Evolutionary conservation across 2,329 filamentous ascomycete genomes (phyloP).

Genomic region (Hirsutella thompsonii): DNA sequence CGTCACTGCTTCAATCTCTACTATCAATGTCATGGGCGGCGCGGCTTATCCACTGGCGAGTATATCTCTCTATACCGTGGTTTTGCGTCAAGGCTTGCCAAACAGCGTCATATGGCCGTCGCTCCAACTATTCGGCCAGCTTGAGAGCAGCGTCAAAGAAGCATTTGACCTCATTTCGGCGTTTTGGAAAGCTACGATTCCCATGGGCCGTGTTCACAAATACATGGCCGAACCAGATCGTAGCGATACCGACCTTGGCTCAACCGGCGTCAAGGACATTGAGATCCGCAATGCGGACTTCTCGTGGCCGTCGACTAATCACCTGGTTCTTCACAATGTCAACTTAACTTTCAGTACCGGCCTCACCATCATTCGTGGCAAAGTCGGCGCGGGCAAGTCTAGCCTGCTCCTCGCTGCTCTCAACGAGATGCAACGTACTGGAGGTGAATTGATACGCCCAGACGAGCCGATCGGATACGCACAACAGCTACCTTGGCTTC

Average conservation of each 20-base stretch:
- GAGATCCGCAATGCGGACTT: conserved; percentile 56
- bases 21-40: conserved; percentile 59
- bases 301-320: conserved; percentile 59
- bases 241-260: conserved; percentile 30
- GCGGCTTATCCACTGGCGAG: conserved; percentile 68
- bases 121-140: conserved; percentile 63
- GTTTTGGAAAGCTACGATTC: conserved; percentile 70
- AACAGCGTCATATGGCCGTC: conserved; percentile 82
- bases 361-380: conserved; percentile 43
- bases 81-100: conserved; percentile 53
- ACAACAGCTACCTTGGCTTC: conserved; percentile 51
- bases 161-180: conserved; percentile 64
- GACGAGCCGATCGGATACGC: conserved; percentile 40
- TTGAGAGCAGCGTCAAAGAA: conserved; percentile 62
- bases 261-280: conserved; percentile 24
- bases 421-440: conserved; percentile 53
- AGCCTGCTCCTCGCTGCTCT: conserved; percentile 45
- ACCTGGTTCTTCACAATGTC: conserved; percentile 35
- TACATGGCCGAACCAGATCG: conserved; percentile 84
- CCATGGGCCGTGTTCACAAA: conserved; percentile 66
- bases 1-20: conserved; percentile 38
- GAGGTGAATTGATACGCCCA: conserved; percentile 33
- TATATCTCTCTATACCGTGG: conserved; percentile 67
- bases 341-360: conserved; percentile 33
- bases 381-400: conserved; percentile 49